Conservation (phyloP, 495 filamentous ascomycete species). For the Coniosporium apollinis region DNA sequence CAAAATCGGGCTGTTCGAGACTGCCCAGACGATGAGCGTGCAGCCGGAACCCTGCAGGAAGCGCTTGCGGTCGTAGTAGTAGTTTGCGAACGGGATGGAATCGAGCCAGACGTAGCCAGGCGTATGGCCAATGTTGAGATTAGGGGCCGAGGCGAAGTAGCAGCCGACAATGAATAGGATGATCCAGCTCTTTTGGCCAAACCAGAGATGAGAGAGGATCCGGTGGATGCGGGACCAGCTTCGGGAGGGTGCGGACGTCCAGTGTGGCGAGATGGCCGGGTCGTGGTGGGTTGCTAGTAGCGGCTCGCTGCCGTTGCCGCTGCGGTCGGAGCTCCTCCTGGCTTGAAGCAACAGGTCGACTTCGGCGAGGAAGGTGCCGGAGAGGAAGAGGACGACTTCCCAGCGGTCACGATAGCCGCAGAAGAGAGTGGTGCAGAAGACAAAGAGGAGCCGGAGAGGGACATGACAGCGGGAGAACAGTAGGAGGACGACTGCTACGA, state of each 20-base stretch:
- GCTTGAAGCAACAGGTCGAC: too few species aligned
- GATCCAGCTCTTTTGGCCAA: too few species aligned
- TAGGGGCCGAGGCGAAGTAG: constrained; percentile 10
- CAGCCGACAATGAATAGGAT: constrained; percentile 6
- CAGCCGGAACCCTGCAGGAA: constrained; percentile 6
- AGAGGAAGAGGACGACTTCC: constrained; percentile 31
- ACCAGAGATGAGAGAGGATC: too few species aligned
- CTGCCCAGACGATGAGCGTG: constrained; percentile 3
- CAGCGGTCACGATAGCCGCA: constrained; percentile 25
- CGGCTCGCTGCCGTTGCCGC: too few species aligned
- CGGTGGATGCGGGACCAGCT: too few species aligned
- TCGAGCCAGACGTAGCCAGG: constrained; percentile 7
- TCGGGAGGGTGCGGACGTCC: too few species aligned
- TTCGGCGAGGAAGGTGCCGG: constrained; percentile 29
- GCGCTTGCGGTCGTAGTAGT: not conserved
- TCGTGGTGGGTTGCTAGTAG: too few species aligned
- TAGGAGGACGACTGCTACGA: constrained; percentile 28
- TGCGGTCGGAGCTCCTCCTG: too few species aligned
- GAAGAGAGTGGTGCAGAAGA: constrained; percentile 15
- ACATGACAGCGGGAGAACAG: constrained; percentile 12
- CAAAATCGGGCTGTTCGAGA: constrained; percentile 3
- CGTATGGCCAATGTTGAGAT: constrained; percentile 2
- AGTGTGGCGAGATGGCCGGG: too few species aligned
- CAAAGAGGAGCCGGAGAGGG: constrained; percentile 12
- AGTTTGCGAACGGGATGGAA: constrained; percentile 3